Evolutionary conservation across 331 rosid genomes (phyloP), one percentile per base, ranked within the genome.

Genomic region (Erythrophleum ivorense): DNA sequence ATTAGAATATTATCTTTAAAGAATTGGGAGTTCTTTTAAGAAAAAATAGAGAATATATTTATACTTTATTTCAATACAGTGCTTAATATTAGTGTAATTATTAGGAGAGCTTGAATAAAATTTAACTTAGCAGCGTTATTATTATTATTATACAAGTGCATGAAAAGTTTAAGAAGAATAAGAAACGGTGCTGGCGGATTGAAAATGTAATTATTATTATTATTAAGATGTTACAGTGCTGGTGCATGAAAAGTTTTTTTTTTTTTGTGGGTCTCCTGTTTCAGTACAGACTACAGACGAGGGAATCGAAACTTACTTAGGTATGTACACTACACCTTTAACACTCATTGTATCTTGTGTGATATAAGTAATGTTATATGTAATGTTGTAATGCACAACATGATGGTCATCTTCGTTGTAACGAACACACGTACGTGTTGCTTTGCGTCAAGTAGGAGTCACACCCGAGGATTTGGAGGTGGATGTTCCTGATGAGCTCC

Each of bases 381-480:
- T 24, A 46, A 8, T 46, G 9, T 46, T 4, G 24, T 9, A 48
- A 73, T 19, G 53, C 38, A 57, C 71, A 45, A 36, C 75, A 33
- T 68, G 62, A 43, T 36, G 75, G 68, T 18, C 65, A 67, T 33
- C 59, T n/a, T n/a, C 41, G 49, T 64, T 55, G 59, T 54, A 3
- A 67, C 48, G 16, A 78, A 65, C 48, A 41, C 70, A 77, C 73
- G 6, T 14, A 31, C 13, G 2, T 40, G 41, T 29, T 14, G 63
- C 38, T 57, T 80, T 16, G 71, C 19, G 50, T 93, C 81, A 86
- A 34, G 67, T 79, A 46, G 75, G 80, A 63, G 34, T 68, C 52
- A 62, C 71, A 46, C 85, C 89, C 21, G 71, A 43, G 38, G 89
- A 88, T 13, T 43, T 81, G 1, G 91, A 82, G 74, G 76, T 43